Evolutionary conservation across 108 stramenopile genomes (phyloP).

Genomic region (Nitzschia inconspicua): DNA sequence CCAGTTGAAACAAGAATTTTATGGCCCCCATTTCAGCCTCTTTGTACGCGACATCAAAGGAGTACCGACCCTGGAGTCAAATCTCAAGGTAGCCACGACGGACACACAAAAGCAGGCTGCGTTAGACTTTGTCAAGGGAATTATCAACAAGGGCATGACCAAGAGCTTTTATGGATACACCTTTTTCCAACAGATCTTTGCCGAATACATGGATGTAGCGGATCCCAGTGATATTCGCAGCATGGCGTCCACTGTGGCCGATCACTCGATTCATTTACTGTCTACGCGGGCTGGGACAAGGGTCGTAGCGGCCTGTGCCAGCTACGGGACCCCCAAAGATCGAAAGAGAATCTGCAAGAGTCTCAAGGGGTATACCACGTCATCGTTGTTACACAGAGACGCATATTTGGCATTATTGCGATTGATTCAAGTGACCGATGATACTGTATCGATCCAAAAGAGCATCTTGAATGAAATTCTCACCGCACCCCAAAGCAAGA

Average conservation of each 20-base stretch:
- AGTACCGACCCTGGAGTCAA: slow-evolving; percentile 25
- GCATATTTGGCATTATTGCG: slow-evolving; percentile 88
- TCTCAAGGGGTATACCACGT: slow-evolving; percentile 86
- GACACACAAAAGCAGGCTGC: slow-evolving; percentile 65
- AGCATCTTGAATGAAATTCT: slow-evolving; percentile 74
- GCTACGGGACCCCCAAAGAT: slow-evolving; percentile 89
- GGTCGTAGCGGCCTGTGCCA: slow-evolving; percentile 79
- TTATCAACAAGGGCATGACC: slow-evolving; percentile 80
- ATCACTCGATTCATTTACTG: slow-evolving; percentile 79
- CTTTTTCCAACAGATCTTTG: slow-evolving; percentile 80
- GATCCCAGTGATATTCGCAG: slow-evolving; percentile 57
- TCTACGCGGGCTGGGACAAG: slow-evolving; percentile 81
- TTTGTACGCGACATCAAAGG: slow-evolving; percentile 36
- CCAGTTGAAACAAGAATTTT: slow-evolving; percentile 80
- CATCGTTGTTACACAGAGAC: slow-evolving; percentile 84
- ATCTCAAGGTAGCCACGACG: slow-evolving; percentile 40
- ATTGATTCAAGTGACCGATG: slow-evolving; percentile 88
- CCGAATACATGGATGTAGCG: slow-evolving; percentile 63
- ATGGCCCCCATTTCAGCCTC: slow-evolving; percentile 83
- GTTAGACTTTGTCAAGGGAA: slow-evolving; percentile 35
- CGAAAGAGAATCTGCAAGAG: slow-evolving; percentile 88
- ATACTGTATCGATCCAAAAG: slow-evolving; percentile 93
- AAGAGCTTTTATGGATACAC: slow-evolving; percentile 81
- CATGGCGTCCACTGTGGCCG: slow-evolving; percentile 65
- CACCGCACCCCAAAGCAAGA: slow-evolving; percentile 13